A percentile compares a stretch with the other conserved stretches of the same genome.
Evolutionary conservation across 2,329 filamentous ascomycete species (phyloP).

Genomic region (Fusarium anthophilum): DNA sequence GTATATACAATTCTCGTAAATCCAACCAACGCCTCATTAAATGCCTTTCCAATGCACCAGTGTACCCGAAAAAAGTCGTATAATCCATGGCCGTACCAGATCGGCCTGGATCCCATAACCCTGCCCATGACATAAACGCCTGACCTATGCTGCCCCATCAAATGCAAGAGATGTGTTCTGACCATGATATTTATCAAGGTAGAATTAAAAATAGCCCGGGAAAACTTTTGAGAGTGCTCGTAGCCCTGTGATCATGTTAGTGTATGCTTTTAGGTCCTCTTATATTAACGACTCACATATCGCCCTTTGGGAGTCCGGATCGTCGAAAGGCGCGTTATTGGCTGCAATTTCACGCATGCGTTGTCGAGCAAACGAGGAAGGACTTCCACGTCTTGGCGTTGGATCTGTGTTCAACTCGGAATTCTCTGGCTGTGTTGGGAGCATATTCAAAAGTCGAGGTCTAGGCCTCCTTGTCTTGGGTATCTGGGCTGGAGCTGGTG

Average conservation of each 20-base stretch:
- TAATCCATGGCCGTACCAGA: slow-evolving; percentile 21
- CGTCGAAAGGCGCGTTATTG: slow-evolving; percentile 55
- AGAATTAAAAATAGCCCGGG: slow-evolving; percentile 48
- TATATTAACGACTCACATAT: slow-evolving; percentile 48
- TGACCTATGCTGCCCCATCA: slow-evolving; percentile 41
- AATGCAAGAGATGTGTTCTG: slow-evolving; percentile 26
- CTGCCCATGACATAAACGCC: slow-evolving; percentile 41
- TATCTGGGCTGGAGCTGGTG: slow-evolving; percentile 30
- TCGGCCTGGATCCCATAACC: slow-evolving; percentile 25
- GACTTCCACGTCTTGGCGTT: slow-evolving; percentile 50
- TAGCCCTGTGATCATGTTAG: slow-evolving; percentile 50
- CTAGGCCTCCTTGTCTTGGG: slow-evolving; percentile 41
- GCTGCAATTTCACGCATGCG: slow-evolving; percentile 56
- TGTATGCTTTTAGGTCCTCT: background rate
- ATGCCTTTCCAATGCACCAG: slow-evolving; percentile 31
- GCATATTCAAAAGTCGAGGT: slow-evolving; percentile 45
- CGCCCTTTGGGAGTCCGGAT: slow-evolving; percentile 52
- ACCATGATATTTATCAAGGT: slow-evolving; percentile 10
- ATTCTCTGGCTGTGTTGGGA: slow-evolving; percentile 52
- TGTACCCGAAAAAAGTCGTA: slow-evolving; percentile 19
- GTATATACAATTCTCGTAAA: slow-evolving; percentile 18
- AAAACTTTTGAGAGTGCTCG: slow-evolving; percentile 56
- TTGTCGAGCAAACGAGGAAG: slow-evolving; percentile 55
- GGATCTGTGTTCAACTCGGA: slow-evolving; percentile 43
- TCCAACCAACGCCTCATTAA: slow-evolving; percentile 32